A percentile compares a stretch with the other conserved stretches of the same genome.
Conservation (phyloP, 306 rosid genomes). For the Cucurbita pepo region DNA sequence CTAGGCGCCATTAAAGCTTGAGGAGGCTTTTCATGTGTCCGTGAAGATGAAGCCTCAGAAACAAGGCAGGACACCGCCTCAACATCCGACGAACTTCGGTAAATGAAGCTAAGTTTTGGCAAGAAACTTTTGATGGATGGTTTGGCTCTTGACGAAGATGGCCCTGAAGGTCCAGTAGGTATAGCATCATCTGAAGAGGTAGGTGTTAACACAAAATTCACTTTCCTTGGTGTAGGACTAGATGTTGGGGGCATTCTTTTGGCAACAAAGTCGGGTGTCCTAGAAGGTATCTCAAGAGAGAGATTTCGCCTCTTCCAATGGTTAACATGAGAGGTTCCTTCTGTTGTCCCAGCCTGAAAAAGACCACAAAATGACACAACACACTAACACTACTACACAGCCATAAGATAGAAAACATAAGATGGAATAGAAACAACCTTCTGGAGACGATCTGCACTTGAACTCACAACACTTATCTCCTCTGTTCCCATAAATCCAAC, state of each 20-base stretch:
- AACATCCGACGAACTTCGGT: slow-evolving; percentile 42
- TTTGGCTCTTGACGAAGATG: slow-evolving; percentile 47
- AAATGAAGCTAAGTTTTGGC: slow-evolving; percentile 60
- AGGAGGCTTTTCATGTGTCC: slow-evolving; percentile 38
- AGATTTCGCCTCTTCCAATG: slow-evolving; percentile 50
- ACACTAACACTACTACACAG: too few relatives aligned
- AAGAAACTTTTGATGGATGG: slow-evolving; percentile 47
- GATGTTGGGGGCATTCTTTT: slow-evolving; percentile 65
- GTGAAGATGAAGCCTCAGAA: slow-evolving; percentile 38
- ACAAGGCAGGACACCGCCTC: slow-evolving; percentile 32
- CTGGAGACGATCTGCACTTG: slow-evolving; percentile 22
- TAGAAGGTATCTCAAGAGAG: slow-evolving; percentile 45
- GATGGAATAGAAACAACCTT: slow-evolving; percentile 22
- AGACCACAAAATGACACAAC: neutral
- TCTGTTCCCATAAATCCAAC: slow-evolving; percentile 30
- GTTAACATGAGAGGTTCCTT: slow-evolving; percentile 23
- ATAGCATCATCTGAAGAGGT: slow-evolving; percentile 48
- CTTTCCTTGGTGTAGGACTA: slow-evolving; percentile 63
- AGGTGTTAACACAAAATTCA: slow-evolving; percentile 54
- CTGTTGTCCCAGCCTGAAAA: slow-evolving; percentile 14
- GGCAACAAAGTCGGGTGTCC: slow-evolving; percentile 43
- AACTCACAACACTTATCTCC: slow-evolving; percentile 16
- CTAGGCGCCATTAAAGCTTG: slow-evolving; percentile 37
- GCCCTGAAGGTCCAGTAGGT: slow-evolving; percentile 25
- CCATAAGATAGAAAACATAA: neutral